Evolutionary conservation across 345 rosid genomes (phyloP), one percentile per base, ranked within the genome.

Genomic region (Melaleuca quinquenervia): DNA sequence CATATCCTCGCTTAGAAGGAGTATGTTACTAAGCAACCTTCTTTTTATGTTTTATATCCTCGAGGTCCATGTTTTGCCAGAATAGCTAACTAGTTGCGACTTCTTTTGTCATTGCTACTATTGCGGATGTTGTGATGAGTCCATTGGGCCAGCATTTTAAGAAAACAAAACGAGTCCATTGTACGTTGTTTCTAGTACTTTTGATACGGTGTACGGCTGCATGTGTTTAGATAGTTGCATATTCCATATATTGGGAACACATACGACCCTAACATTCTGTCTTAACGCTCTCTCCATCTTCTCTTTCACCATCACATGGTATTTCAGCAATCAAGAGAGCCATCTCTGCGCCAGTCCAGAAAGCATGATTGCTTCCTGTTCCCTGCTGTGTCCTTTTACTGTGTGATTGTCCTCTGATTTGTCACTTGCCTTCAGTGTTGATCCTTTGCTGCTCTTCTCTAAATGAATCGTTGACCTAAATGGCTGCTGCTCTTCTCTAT

Each of bases 1-100:
- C 97, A 3, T 96, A 96, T 86, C 45, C 70, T 18, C 83, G 89
- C 86, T 85, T 95, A 82, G 95, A 94, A 90, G 86, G 88, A 27
- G 98, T 96, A 93, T 52, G 97, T 91, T 11, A 55, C 24, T 55
- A 24, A 55, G 24, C 26, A 26, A 58, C 2, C 64, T 58, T 58
- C 32, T 5, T 56, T 56, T 55, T 55, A 55, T 55, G 60, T 55
- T 55, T 24, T 9, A 24, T 55, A 55, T 55, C 60, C 27, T 0
- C 11, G 14, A 22, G 27, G 22, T 55, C 60, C 60, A 55, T 55
- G 60, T 55, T 55, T 22, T 55, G 60, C 60, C 3, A 24, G 60
- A 22, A 55, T 55, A 55, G 41, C 41, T 41, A 41, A 41, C 41
- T 41, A 41, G 41, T 41, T 4, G 41, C 4, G 41, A 41, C 41